A percentile compares a stretch with the other conserved stretches of the same genome.
phyloP scores from a whole-genome alignment of 371 early-diverging fungal genomes.

The Mortierella sp. region DNA sequence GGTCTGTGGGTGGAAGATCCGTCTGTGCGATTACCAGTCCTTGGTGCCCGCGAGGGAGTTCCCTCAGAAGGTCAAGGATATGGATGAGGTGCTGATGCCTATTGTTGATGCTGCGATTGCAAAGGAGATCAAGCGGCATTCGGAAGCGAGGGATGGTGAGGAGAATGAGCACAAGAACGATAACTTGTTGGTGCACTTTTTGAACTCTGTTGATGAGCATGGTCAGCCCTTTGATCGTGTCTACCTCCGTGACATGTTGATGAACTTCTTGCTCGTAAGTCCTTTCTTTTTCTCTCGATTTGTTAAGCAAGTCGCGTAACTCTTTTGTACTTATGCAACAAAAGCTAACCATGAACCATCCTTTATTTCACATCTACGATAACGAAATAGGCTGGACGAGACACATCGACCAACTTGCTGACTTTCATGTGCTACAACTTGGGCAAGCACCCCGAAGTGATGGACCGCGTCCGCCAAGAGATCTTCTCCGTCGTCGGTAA shows the following conservation, averaged over 20 bases:
- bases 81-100: conserved; percentile 50
- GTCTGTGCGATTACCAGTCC: conserved; percentile 55
- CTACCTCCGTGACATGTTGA: conserved; percentile 58
- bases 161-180: conserved; percentile 38
- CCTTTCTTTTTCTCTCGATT: background rate
- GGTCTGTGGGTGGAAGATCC: conserved; percentile 58
- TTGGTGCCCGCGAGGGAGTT: conserved; percentile 36
- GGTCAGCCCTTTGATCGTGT: conserved; percentile 55
- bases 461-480: conserved; percentile 62
- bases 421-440: conserved; percentile 60
- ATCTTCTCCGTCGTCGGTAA: conserved; percentile 59
- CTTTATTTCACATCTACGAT: background rate
- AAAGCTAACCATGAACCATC: background rate
- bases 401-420: conserved; percentile 67
- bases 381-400: conserved; percentile 62
- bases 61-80: conserved; percentile 55
- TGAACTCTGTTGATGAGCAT: conserved; percentile 56
- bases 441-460: conserved; percentile 61
- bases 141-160: conserved; percentile 14
- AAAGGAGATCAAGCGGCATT: conserved; percentile 35
- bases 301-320: background rate
- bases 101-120: conserved; percentile 53
- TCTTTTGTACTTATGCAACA: background rate
- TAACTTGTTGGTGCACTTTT: conserved; percentile 47
- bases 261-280: conserved; percentile 56